Percentiles rank a stretch among this genome's conserved stretches.
Evolutionary conservation across 73 alveolate genomes (phyloP).

Genomic region (Paramecium bursaria): DNA sequence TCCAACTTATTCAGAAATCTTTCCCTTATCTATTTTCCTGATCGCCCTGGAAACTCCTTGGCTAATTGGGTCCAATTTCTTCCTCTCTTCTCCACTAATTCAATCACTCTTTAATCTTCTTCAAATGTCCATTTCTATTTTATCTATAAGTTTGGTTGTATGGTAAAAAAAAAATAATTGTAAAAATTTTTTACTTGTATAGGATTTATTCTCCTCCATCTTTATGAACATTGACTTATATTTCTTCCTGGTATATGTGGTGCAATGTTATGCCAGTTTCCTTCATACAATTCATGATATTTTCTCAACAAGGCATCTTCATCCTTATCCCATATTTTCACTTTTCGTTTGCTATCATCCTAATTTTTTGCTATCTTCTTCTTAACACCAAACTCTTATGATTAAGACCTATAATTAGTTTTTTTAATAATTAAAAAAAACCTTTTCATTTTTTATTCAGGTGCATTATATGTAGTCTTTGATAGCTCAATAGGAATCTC

Average conservation of each 20-base stretch:
- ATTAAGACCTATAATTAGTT: conserved; percentile 37
- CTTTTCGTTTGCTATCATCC: conserved; percentile 57
- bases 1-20: conserved; percentile 97
- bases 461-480: background rate
- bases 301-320: conserved; percentile 62
- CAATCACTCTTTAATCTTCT: conserved; percentile 52
- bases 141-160: no score
- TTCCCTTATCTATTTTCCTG: conserved; percentile 97
- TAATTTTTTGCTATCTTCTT: conserved; percentile 27
- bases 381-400: conserved; percentile 33
- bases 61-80: conserved; percentile 67
- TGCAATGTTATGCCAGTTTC: conserved; percentile 66
- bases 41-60: conserved; percentile 58
- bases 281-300: conserved; percentile 4
- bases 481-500: background rate
- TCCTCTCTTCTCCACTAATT: conserved; percentile 57
- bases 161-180: conserved; percentile 24
- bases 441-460: background rate
- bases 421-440: background rate
- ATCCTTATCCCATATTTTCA: conserved; percentile 64
- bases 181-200: conserved; percentile 46
- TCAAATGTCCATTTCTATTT: conserved; percentile 63
- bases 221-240: conserved; percentile 60
- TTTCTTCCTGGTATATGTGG: conserved; percentile 67
- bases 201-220: conserved; percentile 70